Base-by-base conservation (phyloP, 1,139 yeast species). In the Suhomyces coccinellae region DNA sequence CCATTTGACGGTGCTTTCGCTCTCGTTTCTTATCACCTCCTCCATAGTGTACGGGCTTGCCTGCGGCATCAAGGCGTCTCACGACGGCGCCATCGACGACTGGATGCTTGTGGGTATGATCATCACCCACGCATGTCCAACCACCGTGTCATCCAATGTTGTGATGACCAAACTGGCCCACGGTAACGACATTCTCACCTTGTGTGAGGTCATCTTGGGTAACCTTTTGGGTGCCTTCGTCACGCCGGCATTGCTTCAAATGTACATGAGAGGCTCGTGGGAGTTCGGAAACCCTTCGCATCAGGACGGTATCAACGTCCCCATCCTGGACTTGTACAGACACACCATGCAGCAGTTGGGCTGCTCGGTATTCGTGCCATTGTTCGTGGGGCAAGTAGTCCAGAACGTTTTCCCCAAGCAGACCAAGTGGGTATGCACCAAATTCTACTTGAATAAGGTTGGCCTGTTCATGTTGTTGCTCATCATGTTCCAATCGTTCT, bases 291-390 rank as follows among this genome's bases (percentile, higher is more conserved):
- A 88, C 58, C 97, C 97, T 4, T 82, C 87, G 1, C 66, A 67
- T 46, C 76, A 67, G 53, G 56, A 52, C 2, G 63, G 67, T 41
- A 85, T 79, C 1, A 66, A 71, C 22, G 62, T 79, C 3, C 61
- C 75, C 12, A 75, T 87, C 38, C 69, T 71, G 22, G 66, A 71
- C n/a, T 78, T 89, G 44, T 89, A 89, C 63, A 74, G 73, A 16
- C 71, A 82, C 43, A 96, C 88, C 38, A 85, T 89, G 91, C 85
- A 87, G 62, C 96, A 89, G 61, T 72, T 89, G 46, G 96, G 96
- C 0, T 71, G 86, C 26, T 80, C 93, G 6, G 90, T 89, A 3
- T 87, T 89, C 63, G 80, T 88, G 4, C 97, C 97, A 0, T 64
- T 87, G 29, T 83, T 86, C 61, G 91, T 87, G n/a, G 97, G 97